Conservation (phyloP, 345 rosid genomes). For the Syzygium aqueum region DNA sequence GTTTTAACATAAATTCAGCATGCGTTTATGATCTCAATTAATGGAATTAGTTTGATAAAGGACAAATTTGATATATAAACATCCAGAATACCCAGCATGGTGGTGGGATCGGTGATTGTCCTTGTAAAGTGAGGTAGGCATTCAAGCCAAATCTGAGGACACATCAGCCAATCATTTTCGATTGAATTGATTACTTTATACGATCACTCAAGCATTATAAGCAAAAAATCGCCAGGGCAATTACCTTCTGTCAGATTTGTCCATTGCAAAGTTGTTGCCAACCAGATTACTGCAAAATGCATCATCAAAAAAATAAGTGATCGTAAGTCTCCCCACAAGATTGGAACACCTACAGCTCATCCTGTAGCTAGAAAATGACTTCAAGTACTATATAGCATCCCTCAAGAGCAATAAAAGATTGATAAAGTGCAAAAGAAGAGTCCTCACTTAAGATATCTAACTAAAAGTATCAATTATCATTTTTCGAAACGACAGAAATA, state of each 20-base stretch:
- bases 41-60: accelerated
- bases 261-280: constrained; percentile 55
- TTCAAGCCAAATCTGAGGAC: background rate
- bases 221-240: background rate
- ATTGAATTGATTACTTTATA: background rate
- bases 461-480: background rate
- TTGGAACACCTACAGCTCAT: background rate
- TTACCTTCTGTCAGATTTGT: constrained; percentile 32
- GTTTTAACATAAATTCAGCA: background rate
- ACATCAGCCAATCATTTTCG: accelerated
- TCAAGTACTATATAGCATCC: background rate
- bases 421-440: background rate
- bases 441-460: background rate
- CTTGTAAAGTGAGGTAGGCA: accelerated
- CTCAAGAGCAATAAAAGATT: background rate
- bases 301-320: background rate
- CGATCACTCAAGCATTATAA: background rate
- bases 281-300: constrained; percentile 53
- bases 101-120: background rate
- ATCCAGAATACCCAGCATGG: background rate
- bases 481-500: background rate
- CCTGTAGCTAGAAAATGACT: background rate
- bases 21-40: background rate
- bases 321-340: background rate
- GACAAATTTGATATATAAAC: background rate